phyloP scores from a whole-genome alignment of 352 stramenopile species.

The Pythium aphanidermatum region DNA sequence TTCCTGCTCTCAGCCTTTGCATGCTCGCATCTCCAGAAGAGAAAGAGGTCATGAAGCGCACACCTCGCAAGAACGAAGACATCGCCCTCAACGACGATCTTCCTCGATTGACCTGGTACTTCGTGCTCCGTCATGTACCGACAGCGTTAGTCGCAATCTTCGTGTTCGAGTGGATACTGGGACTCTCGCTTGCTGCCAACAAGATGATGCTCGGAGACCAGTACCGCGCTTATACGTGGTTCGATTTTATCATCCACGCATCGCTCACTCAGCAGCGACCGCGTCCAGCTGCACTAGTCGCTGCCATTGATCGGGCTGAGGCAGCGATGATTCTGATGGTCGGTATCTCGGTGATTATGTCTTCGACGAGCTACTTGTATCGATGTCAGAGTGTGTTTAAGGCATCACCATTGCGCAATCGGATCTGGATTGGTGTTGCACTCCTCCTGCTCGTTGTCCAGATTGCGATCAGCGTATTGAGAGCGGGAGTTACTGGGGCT shows the following conservation, averaged over 20 bases:
- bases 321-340: conserved; percentile 68
- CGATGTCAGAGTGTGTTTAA: conserved; percentile 67
- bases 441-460: conserved; percentile 41
- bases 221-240: conserved; percentile 39
- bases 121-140: conserved; percentile 63
- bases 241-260: conserved; percentile 58
- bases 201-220: conserved; percentile 8
- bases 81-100: conserved; percentile 56
- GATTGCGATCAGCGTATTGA: conserved; percentile 31
- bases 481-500: conserved; percentile 35
- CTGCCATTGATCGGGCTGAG: conserved; percentile 68
- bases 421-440: conserved; percentile 46
- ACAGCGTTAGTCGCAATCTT: conserved; percentile 49
- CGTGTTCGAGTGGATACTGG: conserved; percentile 65
- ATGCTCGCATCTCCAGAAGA: conserved; percentile 73
- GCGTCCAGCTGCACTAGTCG: conserved; percentile 35
- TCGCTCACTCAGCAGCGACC: conserved; percentile 38
- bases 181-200: conserved; percentile 51
- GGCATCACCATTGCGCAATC: conserved; percentile 64
- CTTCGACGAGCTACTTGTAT: conserved; percentile 69
- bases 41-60: conserved; percentile 77
- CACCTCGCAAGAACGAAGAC: conserved; percentile 78
- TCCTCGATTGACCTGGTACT: conserved; percentile 52
- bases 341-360: conserved; percentile 58
- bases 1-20: conserved; percentile 64